A percentile compares a stretch with the other conserved stretches of the same genome.
Evolutionary conservation across 73 alveolate species (phyloP).

Genomic region (Symbiodinium natans): DNA sequence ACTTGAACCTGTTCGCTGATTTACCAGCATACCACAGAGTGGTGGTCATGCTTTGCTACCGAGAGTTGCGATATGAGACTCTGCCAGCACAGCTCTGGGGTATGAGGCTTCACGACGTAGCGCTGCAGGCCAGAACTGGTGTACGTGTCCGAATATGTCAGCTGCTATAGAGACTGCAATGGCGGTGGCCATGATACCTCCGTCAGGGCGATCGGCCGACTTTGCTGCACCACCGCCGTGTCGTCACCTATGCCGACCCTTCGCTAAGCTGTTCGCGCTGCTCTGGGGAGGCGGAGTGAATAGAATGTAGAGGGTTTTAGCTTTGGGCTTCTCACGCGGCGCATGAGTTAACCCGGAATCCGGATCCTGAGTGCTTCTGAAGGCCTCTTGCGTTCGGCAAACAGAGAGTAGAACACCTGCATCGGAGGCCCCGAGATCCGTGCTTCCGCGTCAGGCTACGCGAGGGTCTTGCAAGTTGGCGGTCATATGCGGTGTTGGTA

Average conservation of each 20-base stretch:
- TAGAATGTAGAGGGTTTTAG: no score
- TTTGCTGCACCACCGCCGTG: constrained; percentile 60
- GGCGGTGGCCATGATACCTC: background rate
- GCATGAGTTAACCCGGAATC: no score
- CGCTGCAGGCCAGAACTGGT: background rate
- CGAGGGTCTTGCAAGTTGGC: background rate
- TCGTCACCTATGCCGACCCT: constrained; percentile 31
- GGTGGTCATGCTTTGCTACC: background rate
- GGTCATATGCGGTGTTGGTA: background rate
- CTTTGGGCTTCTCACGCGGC: no score
- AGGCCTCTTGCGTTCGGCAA: no score
- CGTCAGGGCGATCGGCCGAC: constrained; percentile 62
- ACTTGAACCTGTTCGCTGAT: background rate
- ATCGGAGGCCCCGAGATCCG: constrained; percentile 49
- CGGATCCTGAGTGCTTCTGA: no score
- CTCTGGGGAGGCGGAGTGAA: constrained; percentile 46
- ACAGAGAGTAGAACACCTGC: background rate
- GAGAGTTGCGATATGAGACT: background rate
- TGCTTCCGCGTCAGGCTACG: constrained; percentile 46
- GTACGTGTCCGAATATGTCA: background rate
- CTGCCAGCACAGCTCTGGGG: background rate
- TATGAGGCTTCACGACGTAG: background rate
- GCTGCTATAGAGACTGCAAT: background rate
- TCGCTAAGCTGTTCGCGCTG: constrained; percentile 67
- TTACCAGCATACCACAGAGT: background rate